Conservation (phyloP, 148 eudicot genomes). For the Dysphania ambrosioides region DNA sequence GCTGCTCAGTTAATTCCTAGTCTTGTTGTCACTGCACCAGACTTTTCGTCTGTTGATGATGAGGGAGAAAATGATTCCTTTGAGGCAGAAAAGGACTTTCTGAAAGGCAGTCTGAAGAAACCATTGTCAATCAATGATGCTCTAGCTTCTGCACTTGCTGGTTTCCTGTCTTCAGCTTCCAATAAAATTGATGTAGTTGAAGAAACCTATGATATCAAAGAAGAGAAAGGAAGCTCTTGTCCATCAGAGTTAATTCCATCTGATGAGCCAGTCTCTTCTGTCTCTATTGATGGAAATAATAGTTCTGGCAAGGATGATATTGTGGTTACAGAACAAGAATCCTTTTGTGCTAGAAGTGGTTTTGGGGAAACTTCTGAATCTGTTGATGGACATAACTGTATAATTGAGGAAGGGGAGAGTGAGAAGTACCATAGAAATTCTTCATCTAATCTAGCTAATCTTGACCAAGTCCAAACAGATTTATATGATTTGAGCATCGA, state of each 20-base stretch:
- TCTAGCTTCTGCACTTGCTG: slow-evolving; percentile 81
- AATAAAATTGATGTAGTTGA: slow-evolving; percentile 20
- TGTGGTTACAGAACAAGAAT: slow-evolving; percentile 11
- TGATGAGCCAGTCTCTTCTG: slow-evolving; percentile 25
- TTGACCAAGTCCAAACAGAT: slow-evolving; percentile 16
- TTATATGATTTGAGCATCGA: slow-evolving; percentile 20
- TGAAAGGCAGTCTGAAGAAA: slow-evolving; percentile 38
- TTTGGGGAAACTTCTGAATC: slow-evolving; percentile 25
- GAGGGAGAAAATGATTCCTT: slow-evolving; percentile 48
- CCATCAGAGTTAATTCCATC: slow-evolving; percentile 17
- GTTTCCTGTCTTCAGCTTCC: slow-evolving; percentile 46
- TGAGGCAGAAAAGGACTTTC: slow-evolving; percentile 33
- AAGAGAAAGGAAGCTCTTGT: slow-evolving; percentile 9
- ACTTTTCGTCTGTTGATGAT: slow-evolving; percentile 57
- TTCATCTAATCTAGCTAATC: slow-evolving; percentile 14
- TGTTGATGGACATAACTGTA: slow-evolving; percentile 25
- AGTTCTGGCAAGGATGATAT: slow-evolving; percentile 16
- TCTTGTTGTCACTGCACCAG: slow-evolving; percentile 74
- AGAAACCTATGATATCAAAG: slow-evolving; percentile 24
- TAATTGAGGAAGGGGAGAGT: slow-evolving; percentile 19
- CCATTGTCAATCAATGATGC: slow-evolving; percentile 73
- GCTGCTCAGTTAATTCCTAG: slow-evolving; percentile 44
- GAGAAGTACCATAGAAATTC: slow-evolving; percentile 1
- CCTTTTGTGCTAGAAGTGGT: neutral
- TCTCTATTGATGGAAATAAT: slow-evolving; percentile 11